Base-by-base conservation (phyloP, 371 early-diverging fungal species). In the Mycotypha africana region DNA sequence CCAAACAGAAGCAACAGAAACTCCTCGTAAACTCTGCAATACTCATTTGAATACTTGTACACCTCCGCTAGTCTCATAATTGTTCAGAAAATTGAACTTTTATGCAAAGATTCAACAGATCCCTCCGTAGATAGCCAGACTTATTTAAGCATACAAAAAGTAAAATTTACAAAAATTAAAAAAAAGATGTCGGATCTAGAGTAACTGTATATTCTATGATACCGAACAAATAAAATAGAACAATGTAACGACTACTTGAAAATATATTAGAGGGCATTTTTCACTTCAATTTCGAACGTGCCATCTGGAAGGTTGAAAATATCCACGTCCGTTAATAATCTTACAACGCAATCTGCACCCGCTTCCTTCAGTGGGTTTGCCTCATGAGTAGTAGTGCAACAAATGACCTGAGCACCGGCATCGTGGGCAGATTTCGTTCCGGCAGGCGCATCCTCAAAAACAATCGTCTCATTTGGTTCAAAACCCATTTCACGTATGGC, bases 361-460 rank as follows among this genome's bases (percentile, higher is more conserved):
- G 78, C 82, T 23, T 69, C 67, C 25, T 62, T 59, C 40, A 86
- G 42, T 42, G 78, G 70, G 21, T 67, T 63, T 5, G 49, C 62
- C 0, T 70, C 53, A 40, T 79, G 77, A 3, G 77, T 77, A 14
- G 85, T 79, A 38, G 70, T 58, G 17, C 83, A 71, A 12, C 75
- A 82, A 34, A 86, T 70, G 1, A 69, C 75, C 38, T 60, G 51
- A 22, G 79, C 78, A 0, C 81, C 82, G 0, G 83, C 69, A 0
- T 53, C 65, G 1, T 48, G 32, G 0, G 82, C 86, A 1, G 85
- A 70, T 4, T 47, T 42, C 4, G 80, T 64, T 1, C 81, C 86
- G 0, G 82, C 74, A 12, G 70, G 80, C 0, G 86, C 82, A 53
- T 86, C 86, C 53, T 86, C 86, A 64, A 86, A 82, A 6, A 86